These are phyloP conservation scores for Teunomyces funiuensis DNA, from an alignment of 805 yeast genomes.

Conservation along the genomic window DNA sequence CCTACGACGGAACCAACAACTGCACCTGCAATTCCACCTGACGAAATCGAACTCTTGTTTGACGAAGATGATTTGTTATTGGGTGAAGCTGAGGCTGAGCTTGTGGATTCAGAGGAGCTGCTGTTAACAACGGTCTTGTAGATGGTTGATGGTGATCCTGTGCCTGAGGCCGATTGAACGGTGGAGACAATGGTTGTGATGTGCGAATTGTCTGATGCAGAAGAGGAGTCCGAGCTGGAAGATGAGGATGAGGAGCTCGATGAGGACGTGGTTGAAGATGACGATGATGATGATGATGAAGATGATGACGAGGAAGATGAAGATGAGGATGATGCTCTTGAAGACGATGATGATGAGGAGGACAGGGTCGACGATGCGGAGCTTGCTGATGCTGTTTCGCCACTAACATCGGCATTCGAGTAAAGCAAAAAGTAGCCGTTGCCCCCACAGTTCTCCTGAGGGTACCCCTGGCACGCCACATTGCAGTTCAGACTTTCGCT, in stretches of 20 bases:
- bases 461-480: constrained; percentile 59
- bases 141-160: constrained; percentile 17
- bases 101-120: constrained; percentile 13
- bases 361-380: constrained; percentile 10
- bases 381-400: constrained; percentile 9
- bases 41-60: constrained; percentile 23
- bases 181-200: constrained; percentile 11
- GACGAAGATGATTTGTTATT: constrained; percentile 7
- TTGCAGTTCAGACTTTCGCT: constrained; percentile 16
- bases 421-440: constrained; percentile 45
- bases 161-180: constrained; percentile 6
- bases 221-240: constrained; percentile 14
- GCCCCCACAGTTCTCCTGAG: constrained; percentile 58
- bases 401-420: constrained; percentile 30
- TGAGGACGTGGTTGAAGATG: constrained; percentile 8
- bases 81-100: constrained; percentile 8
- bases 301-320: constrained; percentile 10
- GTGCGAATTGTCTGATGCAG: constrained; percentile 11
- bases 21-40: constrained; percentile 44
- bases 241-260: constrained; percentile 12
- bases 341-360: constrained; percentile 4
- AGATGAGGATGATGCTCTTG: constrained; percentile 9
- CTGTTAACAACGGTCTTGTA: constrained; percentile 20
- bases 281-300: constrained; percentile 12
- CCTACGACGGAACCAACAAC: constrained; percentile 45